Evolutionary conservation across 345 rosid genomes (phyloP).

Genomic region (Moricandia arvensis): DNA sequence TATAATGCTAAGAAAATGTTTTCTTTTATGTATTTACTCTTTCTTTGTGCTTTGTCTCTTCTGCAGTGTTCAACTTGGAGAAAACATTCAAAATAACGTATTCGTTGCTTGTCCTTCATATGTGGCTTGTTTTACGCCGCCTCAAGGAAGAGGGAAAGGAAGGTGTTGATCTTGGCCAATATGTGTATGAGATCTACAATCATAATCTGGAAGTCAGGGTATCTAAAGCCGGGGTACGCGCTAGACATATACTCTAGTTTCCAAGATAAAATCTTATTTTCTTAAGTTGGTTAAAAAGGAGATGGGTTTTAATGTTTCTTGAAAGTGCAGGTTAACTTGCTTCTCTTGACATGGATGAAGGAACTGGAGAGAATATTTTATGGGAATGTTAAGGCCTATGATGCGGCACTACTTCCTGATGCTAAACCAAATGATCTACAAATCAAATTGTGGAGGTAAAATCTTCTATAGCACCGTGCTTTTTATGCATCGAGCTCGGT

Average conservation of each 20-base stretch:
- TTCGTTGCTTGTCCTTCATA: slow-evolving; percentile 88
- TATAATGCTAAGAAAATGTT: background rate
- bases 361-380: slow-evolving; percentile 92
- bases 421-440: slow-evolving; percentile 69
- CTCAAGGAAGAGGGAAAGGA: slow-evolving; percentile 87
- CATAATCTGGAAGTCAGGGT: slow-evolving; percentile 93
- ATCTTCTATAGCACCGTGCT: too few relatives aligned
- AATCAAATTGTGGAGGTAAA: slow-evolving; percentile 79
- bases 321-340: slow-evolving; percentile 73
- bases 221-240: slow-evolving; percentile 87
- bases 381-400: slow-evolving; percentile 89
- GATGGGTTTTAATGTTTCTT: slow-evolving; percentile 4
- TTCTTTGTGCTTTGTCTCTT: slow-evolving; percentile 10
- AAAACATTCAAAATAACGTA: slow-evolving; percentile 78
- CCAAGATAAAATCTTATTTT: background rate
- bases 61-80: slow-evolving; percentile 91
- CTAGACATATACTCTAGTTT: background rate
- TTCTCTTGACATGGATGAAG: slow-evolving; percentile 89
- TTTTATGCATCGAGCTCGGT: too few relatives aligned
- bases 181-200: slow-evolving; percentile 85
- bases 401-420: slow-evolving; percentile 79
- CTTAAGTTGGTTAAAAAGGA: too few relatives aligned
- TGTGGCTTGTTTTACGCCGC: slow-evolving; percentile 86
- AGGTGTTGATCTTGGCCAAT: slow-evolving; percentile 90
- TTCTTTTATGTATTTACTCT: background rate